A percentile compares a stretch with the other conserved stretches of the same genome.
These are phyloP conservation scores for Aethionema arabicum DNA, from an alignment of 345 rosid species.

Conservation along the genomic window DNA sequence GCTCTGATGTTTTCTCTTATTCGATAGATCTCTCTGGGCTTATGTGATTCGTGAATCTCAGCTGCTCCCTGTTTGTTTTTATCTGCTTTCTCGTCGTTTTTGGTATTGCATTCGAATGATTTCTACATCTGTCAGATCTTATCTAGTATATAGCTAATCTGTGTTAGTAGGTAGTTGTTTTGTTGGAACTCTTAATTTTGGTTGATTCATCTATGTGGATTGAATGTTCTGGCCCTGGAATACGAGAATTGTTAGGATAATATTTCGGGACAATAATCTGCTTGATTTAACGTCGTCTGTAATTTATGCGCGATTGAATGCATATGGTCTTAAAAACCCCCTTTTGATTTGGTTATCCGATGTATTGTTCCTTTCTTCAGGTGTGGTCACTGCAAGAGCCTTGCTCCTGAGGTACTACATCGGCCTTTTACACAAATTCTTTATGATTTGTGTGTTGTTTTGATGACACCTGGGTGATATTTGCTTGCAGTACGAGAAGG, in stretches of 20 bases:
- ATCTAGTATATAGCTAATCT: neutral
- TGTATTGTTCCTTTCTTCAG: conserved; percentile 36
- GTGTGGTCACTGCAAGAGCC: conserved; percentile 96
- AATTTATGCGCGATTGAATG: conserved; percentile 5
- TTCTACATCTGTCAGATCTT: neutral
- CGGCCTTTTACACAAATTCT: neutral
- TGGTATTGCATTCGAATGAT: neutral
- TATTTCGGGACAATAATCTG: neutral
- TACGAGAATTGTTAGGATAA: neutral
- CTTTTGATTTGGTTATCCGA: conserved; percentile 4
- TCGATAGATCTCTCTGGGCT: neutral
- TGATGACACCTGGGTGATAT: neutral
- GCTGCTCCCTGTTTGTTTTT: neutral
- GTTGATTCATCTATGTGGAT: neutral
- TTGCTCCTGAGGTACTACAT: conserved; percentile 83
- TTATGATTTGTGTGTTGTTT: neutral
- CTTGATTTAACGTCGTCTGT: conserved; percentile 1
- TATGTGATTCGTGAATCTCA: neutral
- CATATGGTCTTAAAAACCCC: neutral
- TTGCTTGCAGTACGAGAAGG: conserved; percentile 76
- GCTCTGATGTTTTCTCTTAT: neutral
- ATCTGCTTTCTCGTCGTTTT: neutral
- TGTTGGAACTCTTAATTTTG: neutral
- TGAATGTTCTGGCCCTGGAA: neutral
- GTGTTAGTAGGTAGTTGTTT: neutral